A percentile compares a stretch with the other conserved stretches of the same genome.
Evolutionary conservation across 305 asterid genomes (phyloP).

Genomic region (Fraxinus floribunda): DNA sequence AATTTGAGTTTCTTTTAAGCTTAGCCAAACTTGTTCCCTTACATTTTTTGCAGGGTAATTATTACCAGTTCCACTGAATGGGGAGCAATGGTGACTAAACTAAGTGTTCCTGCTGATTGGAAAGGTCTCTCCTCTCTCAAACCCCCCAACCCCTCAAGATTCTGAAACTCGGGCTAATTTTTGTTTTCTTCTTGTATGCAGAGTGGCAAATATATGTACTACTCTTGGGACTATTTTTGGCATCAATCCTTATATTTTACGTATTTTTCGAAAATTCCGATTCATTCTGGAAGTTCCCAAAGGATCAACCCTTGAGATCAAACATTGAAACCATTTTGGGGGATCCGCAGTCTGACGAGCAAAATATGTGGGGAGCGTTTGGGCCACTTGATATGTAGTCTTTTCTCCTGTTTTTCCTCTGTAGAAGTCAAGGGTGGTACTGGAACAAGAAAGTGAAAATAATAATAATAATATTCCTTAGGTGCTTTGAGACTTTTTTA

Average conservation of each 20-base stretch:
- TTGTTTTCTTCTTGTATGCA: slow-evolving; percentile 33
- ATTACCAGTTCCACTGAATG: slow-evolving; percentile 76
- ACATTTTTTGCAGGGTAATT: slow-evolving; percentile 55
- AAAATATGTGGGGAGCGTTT: slow-evolving; percentile 43
- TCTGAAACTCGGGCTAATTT: slow-evolving; percentile 11
- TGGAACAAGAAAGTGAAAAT: neutral
- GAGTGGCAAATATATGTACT: slow-evolving; percentile 90
- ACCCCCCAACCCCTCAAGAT: neutral
- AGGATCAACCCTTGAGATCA: slow-evolving; percentile 36
- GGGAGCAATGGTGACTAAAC: slow-evolving; percentile 81
- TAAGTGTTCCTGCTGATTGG: slow-evolving; percentile 84
- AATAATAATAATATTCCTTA: neutral
- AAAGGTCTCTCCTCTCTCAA: slow-evolving; percentile 53
- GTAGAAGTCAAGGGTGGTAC: neutral
- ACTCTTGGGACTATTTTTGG: slow-evolving; percentile 77
- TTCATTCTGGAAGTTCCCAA: slow-evolving; percentile 87
- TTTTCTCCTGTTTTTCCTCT: neutral
- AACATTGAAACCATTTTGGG: slow-evolving; percentile 47
- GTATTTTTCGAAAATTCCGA: slow-evolving; percentile 81
- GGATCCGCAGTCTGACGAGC: slow-evolving; percentile 47
- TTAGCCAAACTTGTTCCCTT: neutral
- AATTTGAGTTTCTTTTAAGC: neutral
- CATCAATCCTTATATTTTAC: slow-evolving; percentile 68
- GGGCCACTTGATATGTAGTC: slow-evolving; percentile 48
- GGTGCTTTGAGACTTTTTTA: neutral